Evolutionary conservation across 345 rosid genomes (phyloP).

Genomic region (Noccaea bulbosa): DNA sequence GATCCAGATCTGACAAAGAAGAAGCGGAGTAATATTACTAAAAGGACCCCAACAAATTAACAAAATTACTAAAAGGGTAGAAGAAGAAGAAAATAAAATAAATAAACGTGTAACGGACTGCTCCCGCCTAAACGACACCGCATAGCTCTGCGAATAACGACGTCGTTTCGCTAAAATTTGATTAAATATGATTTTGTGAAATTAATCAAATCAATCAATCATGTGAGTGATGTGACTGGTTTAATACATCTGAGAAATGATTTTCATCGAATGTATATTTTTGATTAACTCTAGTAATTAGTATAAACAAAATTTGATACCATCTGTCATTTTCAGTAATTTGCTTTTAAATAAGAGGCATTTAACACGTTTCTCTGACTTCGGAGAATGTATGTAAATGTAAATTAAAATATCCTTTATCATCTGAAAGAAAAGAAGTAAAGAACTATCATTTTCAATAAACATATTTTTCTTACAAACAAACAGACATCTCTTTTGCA

Average conservation of each 20-base stretch:
- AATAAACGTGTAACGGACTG: conserved; percentile 27
- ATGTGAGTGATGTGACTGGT: neutral
- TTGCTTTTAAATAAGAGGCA: neutral
- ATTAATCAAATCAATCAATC: neutral
- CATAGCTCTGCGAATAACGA: neutral
- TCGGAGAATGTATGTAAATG: neutral
- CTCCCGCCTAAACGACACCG: conserved; percentile 4
- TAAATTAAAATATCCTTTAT: neutral
- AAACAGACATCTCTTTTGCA: conserved; percentile 24
- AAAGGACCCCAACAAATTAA: neutral
- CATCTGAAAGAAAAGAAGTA: neutral
- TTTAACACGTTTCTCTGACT: conserved; percentile 28
- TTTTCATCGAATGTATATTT: neutral
- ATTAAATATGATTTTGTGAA: neutral
- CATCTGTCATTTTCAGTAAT: neutral
- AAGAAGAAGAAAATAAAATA: neutral
- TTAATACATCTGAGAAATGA: neutral
- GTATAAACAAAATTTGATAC: neutral
- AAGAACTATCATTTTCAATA: conserved; percentile 30
- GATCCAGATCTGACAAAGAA: conserved; percentile 35
- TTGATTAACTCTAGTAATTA: neutral
- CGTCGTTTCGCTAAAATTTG: neutral
- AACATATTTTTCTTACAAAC: conserved; percentile 22
- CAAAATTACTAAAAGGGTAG: neutral
- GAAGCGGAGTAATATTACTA: neutral